Percentiles rank a stretch among this genome's conserved stretches.
Evolutionary conservation across 208 protist species (phyloP).

Genomic region (Wallacemonas sp.): DNA sequence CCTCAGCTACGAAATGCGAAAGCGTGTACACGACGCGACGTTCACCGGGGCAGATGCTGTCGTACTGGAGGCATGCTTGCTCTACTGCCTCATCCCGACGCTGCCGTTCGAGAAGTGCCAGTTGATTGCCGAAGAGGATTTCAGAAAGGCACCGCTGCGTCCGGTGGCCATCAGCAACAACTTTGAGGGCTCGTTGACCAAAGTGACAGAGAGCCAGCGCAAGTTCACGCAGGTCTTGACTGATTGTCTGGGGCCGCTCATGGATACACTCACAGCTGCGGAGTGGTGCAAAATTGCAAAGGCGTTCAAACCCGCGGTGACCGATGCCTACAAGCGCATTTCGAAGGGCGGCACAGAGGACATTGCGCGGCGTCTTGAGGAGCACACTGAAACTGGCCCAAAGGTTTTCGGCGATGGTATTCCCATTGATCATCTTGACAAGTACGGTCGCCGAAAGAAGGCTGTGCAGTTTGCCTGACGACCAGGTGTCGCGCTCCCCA

Average conservation of each 20-base stretch:
- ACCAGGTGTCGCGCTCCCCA: neutral
- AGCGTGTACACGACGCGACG: conserved; percentile 45
- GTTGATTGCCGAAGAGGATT: conserved; percentile 44
- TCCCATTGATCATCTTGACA: conserved; percentile 77
- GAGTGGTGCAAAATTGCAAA: conserved; percentile 46
- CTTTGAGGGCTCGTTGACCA: conserved; percentile 21
- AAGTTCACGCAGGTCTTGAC: conserved; percentile 54
- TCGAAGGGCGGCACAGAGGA: conserved; percentile 34
- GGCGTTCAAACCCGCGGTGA: conserved; percentile 66
- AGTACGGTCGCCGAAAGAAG: conserved; percentile 58
- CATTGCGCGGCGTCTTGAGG: neutral
- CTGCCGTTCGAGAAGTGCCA: conserved; percentile 59
- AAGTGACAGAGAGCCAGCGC: conserved; percentile 31
- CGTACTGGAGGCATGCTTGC: conserved; percentile 50
- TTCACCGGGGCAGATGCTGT: conserved; percentile 56
- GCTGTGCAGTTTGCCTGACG: conserved; percentile 26
- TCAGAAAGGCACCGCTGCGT: conserved; percentile 17
- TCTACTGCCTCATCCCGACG: conserved; percentile 57
- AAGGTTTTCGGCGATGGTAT: conserved; percentile 51
- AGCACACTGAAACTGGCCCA: conserved; percentile 14
- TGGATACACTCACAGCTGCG: conserved; percentile 74
- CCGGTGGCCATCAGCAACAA: neutral
- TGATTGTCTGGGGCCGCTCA: conserved; percentile 51
- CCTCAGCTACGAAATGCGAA: conserved; percentile 73
- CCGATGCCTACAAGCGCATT: conserved; percentile 60